Conservation (phyloP, 1,284 basidiomycete genomes). For the Rhodotorula sp. region DNA sequence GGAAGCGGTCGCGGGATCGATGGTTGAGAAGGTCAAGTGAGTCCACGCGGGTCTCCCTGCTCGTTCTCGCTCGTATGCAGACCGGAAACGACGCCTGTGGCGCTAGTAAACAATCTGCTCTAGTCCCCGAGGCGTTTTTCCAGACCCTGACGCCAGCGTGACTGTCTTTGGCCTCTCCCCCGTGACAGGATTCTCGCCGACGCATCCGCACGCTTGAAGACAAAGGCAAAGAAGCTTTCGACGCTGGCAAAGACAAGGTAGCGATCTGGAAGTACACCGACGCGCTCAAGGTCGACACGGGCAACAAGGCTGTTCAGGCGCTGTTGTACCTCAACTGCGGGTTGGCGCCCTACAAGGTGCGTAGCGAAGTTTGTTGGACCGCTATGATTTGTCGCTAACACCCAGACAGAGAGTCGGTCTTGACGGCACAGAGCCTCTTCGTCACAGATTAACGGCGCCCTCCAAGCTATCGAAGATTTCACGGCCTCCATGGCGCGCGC, state of each 20-base stretch:
- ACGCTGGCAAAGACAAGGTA: background rate
- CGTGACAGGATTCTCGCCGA: background rate
- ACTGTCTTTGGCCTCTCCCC: background rate
- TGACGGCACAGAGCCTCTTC: rapidly evolving
- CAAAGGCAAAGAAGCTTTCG: background rate
- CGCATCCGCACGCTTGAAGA: background rate
- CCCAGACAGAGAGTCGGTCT: background rate
- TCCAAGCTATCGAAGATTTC: conserved; percentile 69
- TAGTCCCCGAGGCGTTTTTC: too few species aligned
- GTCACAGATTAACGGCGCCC: conserved; percentile 59
- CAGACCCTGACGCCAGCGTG: background rate
- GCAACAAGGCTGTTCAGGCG: background rate
- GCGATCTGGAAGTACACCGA: background rate
- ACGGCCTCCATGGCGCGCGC: conserved; percentile 64
- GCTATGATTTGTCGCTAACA: too few species aligned
- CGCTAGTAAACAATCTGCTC: too few species aligned
- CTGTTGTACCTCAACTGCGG: background rate
- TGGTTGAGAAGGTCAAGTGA: conserved; percentile 2
- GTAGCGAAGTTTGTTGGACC: background rate
- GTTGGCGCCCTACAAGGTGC: background rate
- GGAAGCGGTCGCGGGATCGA: background rate
- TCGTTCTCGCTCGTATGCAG: too few species aligned
- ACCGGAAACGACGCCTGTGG: too few species aligned
- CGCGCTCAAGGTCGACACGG: background rate
- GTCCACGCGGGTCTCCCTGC: background rate